Base-by-base conservation (phyloP, 78 protist species). In the Capsaspora owczarzaki region DNA sequence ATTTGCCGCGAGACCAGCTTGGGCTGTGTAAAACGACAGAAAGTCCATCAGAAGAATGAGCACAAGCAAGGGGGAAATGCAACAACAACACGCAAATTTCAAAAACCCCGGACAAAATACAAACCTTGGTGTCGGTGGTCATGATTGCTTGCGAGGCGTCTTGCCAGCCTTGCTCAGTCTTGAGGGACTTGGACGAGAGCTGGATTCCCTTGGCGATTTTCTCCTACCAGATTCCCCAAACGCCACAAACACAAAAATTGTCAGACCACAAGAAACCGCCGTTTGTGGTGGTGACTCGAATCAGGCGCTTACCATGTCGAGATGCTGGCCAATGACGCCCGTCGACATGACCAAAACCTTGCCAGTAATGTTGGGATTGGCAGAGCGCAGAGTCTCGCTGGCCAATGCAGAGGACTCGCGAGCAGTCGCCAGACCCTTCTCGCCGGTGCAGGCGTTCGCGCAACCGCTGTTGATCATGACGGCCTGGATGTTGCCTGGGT, bases 371-470 rank as follows among this genome's bases (percentile, higher is more conserved):
- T n/a, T n/a, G n/a, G n/a, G n/a, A n/a, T n/a, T n/a, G 3, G 46
- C 42, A 29, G 35, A 56, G 29, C 16, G 3, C 27, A n/a, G n/a
- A n/a, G n/a, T n/a, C n/a, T n/a, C n/a, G n/a, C n/a, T n/a, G n/a
- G n/a, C n/a, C n/a, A n/a, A n/a, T n/a, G n/a, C n/a, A n/a, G n/a
- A n/a, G n/a, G n/a, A n/a, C n/a, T n/a, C n/a, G n/a, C n/a, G n/a
- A n/a, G n/a, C n/a, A n/a, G n/a, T n/a, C n/a, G n/a, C n/a, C n/a
- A n/a, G n/a, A n/a, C n/a, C n/a, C n/a, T n/a, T 74, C 27, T 84
- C 86, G 70, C 88, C 91, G 37, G 91, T 87, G 49, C 91, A 87
- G 14, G 91, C 91, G 78, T 87, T 87, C 22, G 91, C 91, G 61
- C 91, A 86, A 80, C 91, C 91, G 74, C 84, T 76, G 61, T 87